A percentile compares a stretch with the other conserved stretches of the same genome.
Evolutionary conservation across 2,329 filamentous ascomycete genomes (phyloP).

Genomic region (Cadophora sp.): DNA sequence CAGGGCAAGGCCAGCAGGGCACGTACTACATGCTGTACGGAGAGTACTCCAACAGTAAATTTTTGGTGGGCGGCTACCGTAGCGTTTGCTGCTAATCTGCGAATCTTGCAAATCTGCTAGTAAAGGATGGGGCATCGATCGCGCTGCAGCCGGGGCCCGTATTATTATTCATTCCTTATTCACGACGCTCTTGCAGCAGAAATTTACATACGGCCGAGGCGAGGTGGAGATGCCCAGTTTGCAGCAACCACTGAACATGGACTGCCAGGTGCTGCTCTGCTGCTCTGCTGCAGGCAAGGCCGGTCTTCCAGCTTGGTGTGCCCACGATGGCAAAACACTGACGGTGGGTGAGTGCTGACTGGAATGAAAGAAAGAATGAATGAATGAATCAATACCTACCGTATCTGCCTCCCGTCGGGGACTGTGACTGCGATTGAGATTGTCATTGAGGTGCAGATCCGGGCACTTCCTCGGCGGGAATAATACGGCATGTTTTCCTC

Average conservation of each 20-base stretch:
- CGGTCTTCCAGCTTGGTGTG: not conserved
- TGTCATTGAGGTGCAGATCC: slow-evolving; percentile 17
- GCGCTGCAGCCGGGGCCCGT: not conserved
- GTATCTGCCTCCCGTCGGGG: too few relatives aligned
- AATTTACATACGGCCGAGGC: not conserved
- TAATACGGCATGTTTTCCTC: slow-evolving; percentile 12
- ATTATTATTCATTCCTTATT: not conserved
- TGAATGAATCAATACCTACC: too few relatives aligned
- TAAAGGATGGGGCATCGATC: not conserved
- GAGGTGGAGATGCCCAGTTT: not conserved
- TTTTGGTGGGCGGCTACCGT: not conserved
- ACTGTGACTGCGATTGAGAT: not conserved
- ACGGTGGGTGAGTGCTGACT: not conserved
- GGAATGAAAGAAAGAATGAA: too few relatives aligned
- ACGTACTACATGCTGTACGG: too few relatives aligned
- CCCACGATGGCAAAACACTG: slow-evolving; percentile 7
- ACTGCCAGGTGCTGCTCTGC: not conserved
- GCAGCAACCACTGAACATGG: not conserved
- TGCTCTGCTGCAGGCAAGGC: not conserved
- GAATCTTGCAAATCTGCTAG: not conserved
- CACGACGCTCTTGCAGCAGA: too few relatives aligned
- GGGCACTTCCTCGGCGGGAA: slow-evolving; percentile 9
- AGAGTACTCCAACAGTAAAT: too few relatives aligned
- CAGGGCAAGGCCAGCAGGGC: not conserved
- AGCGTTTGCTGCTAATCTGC: not conserved